phyloP scores from a whole-genome alignment of 2,329 filamentous ascomycete genomes.

The Rachicladosporium sp. region DNA sequence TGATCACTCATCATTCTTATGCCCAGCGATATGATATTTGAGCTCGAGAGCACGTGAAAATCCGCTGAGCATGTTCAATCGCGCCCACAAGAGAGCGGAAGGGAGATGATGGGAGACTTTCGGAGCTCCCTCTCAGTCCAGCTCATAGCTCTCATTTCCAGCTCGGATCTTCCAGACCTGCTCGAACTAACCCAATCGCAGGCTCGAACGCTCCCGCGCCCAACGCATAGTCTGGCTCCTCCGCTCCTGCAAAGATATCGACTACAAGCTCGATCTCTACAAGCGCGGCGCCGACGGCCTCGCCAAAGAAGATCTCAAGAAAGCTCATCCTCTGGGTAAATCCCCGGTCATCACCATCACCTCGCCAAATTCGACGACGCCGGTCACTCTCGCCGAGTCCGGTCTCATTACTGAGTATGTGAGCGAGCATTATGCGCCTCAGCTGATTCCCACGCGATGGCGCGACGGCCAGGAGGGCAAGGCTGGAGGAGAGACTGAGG shows the following conservation, averaged over 20 bases:
- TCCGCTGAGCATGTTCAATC: too few relatives aligned
- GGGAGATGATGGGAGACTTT: too few relatives aligned
- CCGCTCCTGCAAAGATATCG: slow-evolving; percentile 59
- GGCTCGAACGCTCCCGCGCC: slow-evolving; percentile 72
- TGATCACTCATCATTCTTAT: too few relatives aligned
- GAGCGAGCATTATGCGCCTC: slow-evolving; percentile 49
- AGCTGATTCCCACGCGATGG: slow-evolving; percentile 41
- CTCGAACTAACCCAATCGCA: too few relatives aligned
- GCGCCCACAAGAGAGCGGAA: too few relatives aligned
- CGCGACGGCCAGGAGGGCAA: slow-evolving; percentile 41
- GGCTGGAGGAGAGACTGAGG: slow-evolving; percentile 46
- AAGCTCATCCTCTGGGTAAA: slow-evolving; percentile 76
- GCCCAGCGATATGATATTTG: too few relatives aligned
- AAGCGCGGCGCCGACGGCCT: slow-evolving; percentile 52
- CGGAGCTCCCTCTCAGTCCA: too few relatives aligned
- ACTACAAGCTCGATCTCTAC: slow-evolving; percentile 69
- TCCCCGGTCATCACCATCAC: slow-evolving; percentile 65
- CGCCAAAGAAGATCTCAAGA: slow-evolving; percentile 64
- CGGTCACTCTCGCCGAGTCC: slow-evolving; percentile 65
- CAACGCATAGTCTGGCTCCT: slow-evolving; percentile 79
- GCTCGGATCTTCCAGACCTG: too few relatives aligned
- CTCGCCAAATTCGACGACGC: slow-evolving; percentile 29
- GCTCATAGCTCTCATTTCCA: too few relatives aligned
- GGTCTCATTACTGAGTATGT: slow-evolving; percentile 74
- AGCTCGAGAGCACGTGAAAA: too few relatives aligned